Evolutionary conservation across 495 filamentous ascomycete genomes (phyloP), one percentile per base, ranked within the genome.

Genomic region (Schizothecium vesticola): DNA sequence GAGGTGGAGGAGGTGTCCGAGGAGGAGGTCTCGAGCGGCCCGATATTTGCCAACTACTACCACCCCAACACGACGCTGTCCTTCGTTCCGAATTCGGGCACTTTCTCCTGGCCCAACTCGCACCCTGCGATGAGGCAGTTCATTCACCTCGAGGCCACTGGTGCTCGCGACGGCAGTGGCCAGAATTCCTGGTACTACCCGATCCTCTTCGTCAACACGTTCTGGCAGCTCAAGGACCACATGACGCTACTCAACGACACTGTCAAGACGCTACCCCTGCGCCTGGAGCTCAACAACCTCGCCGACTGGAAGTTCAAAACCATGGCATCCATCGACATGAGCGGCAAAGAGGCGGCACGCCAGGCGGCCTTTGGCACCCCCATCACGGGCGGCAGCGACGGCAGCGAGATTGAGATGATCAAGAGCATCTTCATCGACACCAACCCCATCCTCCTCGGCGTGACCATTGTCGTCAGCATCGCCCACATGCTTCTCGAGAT

Each of bases 151-250:
- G 95, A 98, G 74, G 78, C 78, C 1, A 80, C 92, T 76, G 69
- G 90, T 84, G 76, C 91, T 85, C 67, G 95, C 33, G 95, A 99
- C 79, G 84, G 80, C 6, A 87, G 87, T 6, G 95, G 95, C 8
- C 86, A 93, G 77, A 94, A 97, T 80, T 90, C 91, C 57, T 99
- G 95, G 95, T 99, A 97, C 79, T 99, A 84, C 76, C 95, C 95
- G 5, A 88, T 97, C 65, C 78, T 97, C 29, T 99, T 89, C 75
- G 78, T 93, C 77, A 99, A 98, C 78, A 95, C 93, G 6, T 99
- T 99, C 81, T 99, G 95, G 95, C 92, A 97, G 79, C 83, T 99
- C 71, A 90, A 86, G 75, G 86, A 85, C 67, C 93, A 98, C 69
- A 98, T 97, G 95, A 90, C 84, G 28, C 85, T 95, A 69, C 80